These are phyloP conservation scores for Daldinia sp. DNA, from an alignment of 2,329 filamentous ascomycete species.

Conservation along the genomic window DNA sequence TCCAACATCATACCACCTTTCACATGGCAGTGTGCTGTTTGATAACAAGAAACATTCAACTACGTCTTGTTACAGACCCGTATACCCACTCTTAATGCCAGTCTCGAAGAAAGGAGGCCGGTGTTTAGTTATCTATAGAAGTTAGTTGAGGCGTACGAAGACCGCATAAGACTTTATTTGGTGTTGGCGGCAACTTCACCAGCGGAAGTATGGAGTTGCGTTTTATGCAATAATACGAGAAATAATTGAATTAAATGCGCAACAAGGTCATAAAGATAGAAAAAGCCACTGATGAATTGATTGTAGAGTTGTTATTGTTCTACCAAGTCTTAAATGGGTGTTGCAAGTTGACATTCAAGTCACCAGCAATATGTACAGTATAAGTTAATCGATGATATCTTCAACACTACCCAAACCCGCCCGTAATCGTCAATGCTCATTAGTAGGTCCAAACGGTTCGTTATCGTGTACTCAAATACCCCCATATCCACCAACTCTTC, in stretches of 20 bases:
- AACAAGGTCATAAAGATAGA: not conserved
- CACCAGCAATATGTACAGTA: conserved; percentile 21
- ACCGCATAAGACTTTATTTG: too few species aligned
- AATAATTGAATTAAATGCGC: not conserved
- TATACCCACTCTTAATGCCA: too few species aligned
- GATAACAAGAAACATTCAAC: too few species aligned
- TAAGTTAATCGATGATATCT: conserved; percentile 6
- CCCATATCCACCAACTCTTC: conserved; percentile 7
- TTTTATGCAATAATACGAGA: not conserved
- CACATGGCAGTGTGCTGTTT: not conserved
- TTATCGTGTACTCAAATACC: conserved; percentile 14
- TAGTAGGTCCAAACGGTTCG: conserved; percentile 27
- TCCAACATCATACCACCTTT: not conserved
- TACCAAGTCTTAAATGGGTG: not conserved
- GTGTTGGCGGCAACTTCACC: not conserved
- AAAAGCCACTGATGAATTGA: not conserved
- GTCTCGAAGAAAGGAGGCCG: not conserved
- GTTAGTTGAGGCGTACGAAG: not conserved
- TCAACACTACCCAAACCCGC: conserved; percentile 9
- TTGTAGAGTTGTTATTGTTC: not conserved
- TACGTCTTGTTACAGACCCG: too few species aligned
- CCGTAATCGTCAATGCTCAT: conserved; percentile 20
- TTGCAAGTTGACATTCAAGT: conserved; percentile 8
- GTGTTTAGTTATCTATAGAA: not conserved
- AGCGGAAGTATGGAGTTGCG: not conserved